Base-by-base conservation (phyloP, 495 filamentous ascomycete genomes). In the Aspergillus funiculosus region DNA sequence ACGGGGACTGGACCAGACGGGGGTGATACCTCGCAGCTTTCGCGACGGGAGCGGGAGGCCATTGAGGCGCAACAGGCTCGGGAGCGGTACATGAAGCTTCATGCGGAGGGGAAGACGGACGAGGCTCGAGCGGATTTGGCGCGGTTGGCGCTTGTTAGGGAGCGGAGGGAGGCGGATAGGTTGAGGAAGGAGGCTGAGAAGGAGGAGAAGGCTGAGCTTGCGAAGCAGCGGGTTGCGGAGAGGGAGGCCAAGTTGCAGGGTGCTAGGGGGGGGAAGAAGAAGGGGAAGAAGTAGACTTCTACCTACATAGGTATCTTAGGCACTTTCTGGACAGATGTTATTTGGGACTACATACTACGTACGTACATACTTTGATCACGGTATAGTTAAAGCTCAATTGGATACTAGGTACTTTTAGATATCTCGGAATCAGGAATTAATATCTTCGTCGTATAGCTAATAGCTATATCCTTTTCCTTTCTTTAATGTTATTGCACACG, bases 81-180 rank as follows among this genome's bases (percentile, higher is more conserved):
- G 58, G 90, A 95, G 73, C 75, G 83, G 42, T 97, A 95, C 58
- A 76, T 84, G 76, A 95, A 96, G 74, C 61, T 97, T 53, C 92
- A 98, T 56, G 88, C 88, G 45, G 88, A 88, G 55, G 92, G 92
- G 43, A 96, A 96, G 77, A 96, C 92, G 28, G 94, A 98, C 43
- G 87, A 97, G 73, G 92, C 91, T 15, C 85, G 84, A 54, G 82
- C 88, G n/a, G 92, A 98, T 73, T 55, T 97, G 57, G 92, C 86
- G 39, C 73, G 92, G 41, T 62, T 98, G 59, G 77, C 71, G 53
- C 56, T 90, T 39, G 86, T 98, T 44, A 75, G 82, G 18, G 86
- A 94, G 75, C 82, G 85, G 72, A 76, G 92, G 26, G 92, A 92
- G 62, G 82, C 83, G 20, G 91, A 94, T 61, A 78, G 87, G 55